These are phyloP conservation scores for Dalbergia oliveri DNA, from an alignment of 306 rosid genomes.

Conservation along the genomic window DNA sequence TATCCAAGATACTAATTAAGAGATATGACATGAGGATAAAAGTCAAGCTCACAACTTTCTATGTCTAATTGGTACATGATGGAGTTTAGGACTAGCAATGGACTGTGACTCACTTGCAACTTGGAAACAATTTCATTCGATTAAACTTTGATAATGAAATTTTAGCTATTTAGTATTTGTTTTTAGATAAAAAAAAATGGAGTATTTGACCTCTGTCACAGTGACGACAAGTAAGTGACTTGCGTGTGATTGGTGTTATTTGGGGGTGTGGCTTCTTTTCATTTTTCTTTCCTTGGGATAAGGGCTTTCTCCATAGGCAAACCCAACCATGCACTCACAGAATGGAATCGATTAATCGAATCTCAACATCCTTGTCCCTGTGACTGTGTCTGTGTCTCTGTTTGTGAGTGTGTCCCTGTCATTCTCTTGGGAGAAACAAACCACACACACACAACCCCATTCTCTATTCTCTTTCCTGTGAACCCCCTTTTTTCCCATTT, in stretches of 20 bases:
- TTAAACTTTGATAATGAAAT: too few relatives aligned
- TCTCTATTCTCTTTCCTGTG: slow-evolving; percentile 13
- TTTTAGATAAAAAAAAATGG: too few relatives aligned
- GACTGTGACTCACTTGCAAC: too few relatives aligned
- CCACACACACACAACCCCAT: background rate
- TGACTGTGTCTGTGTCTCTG: background rate
- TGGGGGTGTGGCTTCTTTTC: slow-evolving; percentile 33
- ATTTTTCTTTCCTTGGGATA: slow-evolving; percentile 49
- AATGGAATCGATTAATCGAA: slow-evolving; percentile 73
- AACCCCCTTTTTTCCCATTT: slow-evolving; percentile 42
- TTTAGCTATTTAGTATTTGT: too few relatives aligned
- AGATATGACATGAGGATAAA: too few relatives aligned
- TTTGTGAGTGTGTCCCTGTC: slow-evolving; percentile 46
- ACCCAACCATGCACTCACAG: slow-evolving; percentile 70
- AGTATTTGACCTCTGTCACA: too few relatives aligned
- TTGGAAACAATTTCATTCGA: too few relatives aligned
- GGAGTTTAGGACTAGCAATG: too few relatives aligned
- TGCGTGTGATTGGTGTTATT: background rate
- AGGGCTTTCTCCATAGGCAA: slow-evolving; percentile 49
- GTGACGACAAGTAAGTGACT: too few relatives aligned
- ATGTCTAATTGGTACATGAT: too few relatives aligned
- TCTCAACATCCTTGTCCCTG: slow-evolving; percentile 38
- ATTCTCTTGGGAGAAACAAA: slow-evolving; percentile 43
- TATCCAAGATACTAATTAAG: too few relatives aligned
- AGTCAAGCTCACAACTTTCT: too few relatives aligned